These are phyloP conservation scores for Piedraia hortae DNA, from an alignment of 2,329 filamentous ascomycete genomes.

Conservation along the genomic window DNA sequence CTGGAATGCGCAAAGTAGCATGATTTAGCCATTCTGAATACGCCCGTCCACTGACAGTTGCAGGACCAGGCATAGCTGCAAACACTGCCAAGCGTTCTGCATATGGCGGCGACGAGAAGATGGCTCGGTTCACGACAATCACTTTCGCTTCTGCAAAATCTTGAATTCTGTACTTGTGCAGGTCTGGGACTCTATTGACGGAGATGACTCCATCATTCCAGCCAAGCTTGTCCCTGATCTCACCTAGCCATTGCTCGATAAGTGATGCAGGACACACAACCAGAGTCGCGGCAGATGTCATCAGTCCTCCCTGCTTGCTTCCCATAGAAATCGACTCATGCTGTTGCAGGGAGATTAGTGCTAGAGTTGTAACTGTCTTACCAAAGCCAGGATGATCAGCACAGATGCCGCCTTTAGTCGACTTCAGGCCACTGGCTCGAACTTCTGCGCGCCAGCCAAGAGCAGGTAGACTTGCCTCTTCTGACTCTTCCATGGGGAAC, in stretches of 20 bases:
- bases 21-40: slow-evolving; percentile 27
- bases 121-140: slow-evolving; percentile 24
- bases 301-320: slow-evolving; percentile 8
- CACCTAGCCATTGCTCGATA: slow-evolving; percentile 28
- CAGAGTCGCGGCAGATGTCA: slow-evolving; percentile 28
- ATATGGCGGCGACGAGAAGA: slow-evolving; percentile 23
- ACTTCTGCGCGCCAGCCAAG: slow-evolving; percentile 29
- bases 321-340: slow-evolving; percentile 1
- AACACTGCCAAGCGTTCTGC: slow-evolving; percentile 23
- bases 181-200: slow-evolving; percentile 15
- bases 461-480: slow-evolving; percentile 23
- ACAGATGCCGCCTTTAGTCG: slow-evolving; percentile 30
- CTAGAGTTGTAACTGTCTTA: slow-evolving; percentile 34
- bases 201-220: slow-evolving; percentile 15
- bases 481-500: slow-evolving; percentile 27
- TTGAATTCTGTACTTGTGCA: slow-evolving; percentile 18
- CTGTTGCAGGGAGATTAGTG: slow-evolving; percentile 22
- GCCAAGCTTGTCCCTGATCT: slow-evolving; percentile 22
- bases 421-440: slow-evolving; percentile 15
- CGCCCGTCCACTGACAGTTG: slow-evolving; percentile 15
- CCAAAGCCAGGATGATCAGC: slow-evolving; percentile 39
- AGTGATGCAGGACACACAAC: slow-evolving; percentile 30
- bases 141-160: slow-evolving; percentile 24
- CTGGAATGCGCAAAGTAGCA: slow-evolving; percentile 16
- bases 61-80: slow-evolving; percentile 19